Conservation (phyloP, 192 early-diverging fungal genomes). For the Coemansia guatemalensis region DNA sequence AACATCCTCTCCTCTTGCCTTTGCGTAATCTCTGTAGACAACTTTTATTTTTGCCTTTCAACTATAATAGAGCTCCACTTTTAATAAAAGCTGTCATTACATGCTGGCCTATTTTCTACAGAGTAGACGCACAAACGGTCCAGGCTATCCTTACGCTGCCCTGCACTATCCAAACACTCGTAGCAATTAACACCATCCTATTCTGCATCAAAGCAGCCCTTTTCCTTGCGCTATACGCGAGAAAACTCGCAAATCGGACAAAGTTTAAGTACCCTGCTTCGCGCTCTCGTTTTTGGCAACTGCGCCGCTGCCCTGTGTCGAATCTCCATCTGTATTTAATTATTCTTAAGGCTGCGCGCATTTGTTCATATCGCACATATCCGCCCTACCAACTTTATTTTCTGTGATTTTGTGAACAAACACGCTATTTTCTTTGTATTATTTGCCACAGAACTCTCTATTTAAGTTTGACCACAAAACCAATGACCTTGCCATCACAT, state of each 20-base stretch:
- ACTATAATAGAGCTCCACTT: slow-evolving; percentile 23
- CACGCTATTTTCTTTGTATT: not conserved
- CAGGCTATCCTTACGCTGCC: slow-evolving; percentile 1
- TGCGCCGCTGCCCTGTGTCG: slow-evolving; percentile 1
- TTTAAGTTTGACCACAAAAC: not conserved
- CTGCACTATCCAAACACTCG: not conserved
- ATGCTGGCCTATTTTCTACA: slow-evolving; percentile 19
- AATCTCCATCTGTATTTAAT: slow-evolving; percentile 7
- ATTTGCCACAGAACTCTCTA: not conserved
- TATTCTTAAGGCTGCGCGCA: slow-evolving; percentile 1
- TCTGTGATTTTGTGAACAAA: slow-evolving; percentile 5
- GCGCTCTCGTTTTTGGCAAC: slow-evolving; percentile 9
- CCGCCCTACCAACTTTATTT: not conserved
- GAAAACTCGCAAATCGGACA: not conserved
- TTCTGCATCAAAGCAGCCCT: slow-evolving; percentile 12
- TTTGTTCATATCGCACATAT: not conserved
- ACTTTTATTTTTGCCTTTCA: slow-evolving; percentile 14
- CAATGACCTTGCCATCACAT: not conserved
- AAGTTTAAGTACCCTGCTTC: not conserved
- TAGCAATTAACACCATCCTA: slow-evolving; percentile 9
- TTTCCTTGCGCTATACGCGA: slow-evolving; percentile 4
- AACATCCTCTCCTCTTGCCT: slow-evolving; percentile 3
- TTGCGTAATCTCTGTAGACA: slow-evolving; percentile 26
- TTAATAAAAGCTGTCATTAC: slow-evolving; percentile 14
- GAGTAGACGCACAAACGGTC: slow-evolving; percentile 3